Percentiles rank a stretch among this genome's conserved stretches.
Conservation (phyloP, 371 early-diverging fungal species). For the Chytridium lagenaria region DNA sequence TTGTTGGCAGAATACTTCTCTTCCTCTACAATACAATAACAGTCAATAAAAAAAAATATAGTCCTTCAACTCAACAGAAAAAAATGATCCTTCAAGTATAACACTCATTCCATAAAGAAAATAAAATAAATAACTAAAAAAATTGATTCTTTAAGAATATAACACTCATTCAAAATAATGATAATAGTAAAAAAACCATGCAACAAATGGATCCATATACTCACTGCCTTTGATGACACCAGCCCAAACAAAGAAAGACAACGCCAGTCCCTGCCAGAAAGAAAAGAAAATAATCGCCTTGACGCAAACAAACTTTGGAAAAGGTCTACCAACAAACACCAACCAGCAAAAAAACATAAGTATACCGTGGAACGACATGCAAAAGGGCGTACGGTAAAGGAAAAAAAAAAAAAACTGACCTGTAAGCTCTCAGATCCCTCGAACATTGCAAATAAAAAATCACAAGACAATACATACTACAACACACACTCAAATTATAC, state of each 20-base stretch:
- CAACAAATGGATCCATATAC: too few species aligned
- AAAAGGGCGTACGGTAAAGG: too few species aligned
- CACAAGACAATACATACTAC: slow-evolving; percentile 85
- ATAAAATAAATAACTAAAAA: too few species aligned
- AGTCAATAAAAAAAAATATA: too few species aligned
- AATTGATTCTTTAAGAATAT: too few species aligned
- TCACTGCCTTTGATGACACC: slow-evolving; percentile 75
- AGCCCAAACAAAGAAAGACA: slow-evolving; percentile 79
- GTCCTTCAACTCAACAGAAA: too few species aligned
- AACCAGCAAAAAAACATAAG: not conserved
- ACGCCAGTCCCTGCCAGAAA: slow-evolving; percentile 93
- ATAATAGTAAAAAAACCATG: slow-evolving; percentile 16
- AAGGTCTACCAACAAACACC: slow-evolving; percentile 61
- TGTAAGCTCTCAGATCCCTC: slow-evolving; percentile 76
- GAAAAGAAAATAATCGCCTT: slow-evolving; percentile 95
- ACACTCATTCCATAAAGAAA: not conserved
- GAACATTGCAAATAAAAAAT: slow-evolving; percentile 88
- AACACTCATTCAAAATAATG: not conserved
- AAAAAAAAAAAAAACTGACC: slow-evolving; percentile 53
- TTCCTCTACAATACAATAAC: slow-evolving; percentile 41
- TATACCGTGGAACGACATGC: too few species aligned
- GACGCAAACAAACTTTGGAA: slow-evolving; percentile 93
- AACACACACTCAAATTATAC: slow-evolving; percentile 86
- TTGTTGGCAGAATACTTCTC: slow-evolving; percentile 66
- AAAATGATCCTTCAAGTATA: too few species aligned